phyloP scores from a whole-genome alignment of 768 basidiomycete species.

The Suillus luteus region DNA sequence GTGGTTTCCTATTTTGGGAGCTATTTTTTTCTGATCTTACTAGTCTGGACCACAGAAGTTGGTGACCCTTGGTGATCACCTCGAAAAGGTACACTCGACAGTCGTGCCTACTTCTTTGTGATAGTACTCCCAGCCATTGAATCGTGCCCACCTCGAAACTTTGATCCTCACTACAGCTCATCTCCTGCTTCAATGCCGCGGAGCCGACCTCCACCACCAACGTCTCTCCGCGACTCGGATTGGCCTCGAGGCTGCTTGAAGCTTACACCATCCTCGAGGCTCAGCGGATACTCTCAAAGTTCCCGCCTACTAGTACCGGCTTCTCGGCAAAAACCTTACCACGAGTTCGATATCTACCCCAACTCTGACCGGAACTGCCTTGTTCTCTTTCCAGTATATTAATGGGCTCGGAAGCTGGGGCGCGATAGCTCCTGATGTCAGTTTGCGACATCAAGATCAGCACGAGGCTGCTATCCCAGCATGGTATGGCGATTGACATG shows the following conservation, averaged over 20 bases:
- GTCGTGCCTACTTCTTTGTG: no score
- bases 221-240: neutral
- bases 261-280: neutral
- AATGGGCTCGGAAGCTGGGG: neutral
- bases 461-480: neutral
- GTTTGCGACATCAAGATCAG: neutral
- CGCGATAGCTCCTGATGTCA: slow-evolving; percentile 5
- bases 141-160: neutral
- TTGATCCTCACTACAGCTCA: neutral
- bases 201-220: neutral
- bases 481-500: neutral
- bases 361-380: neutral
- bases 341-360: slow-evolving; percentile 6
- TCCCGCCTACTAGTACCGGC: neutral
- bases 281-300: neutral
- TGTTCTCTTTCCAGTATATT: slow-evolving; percentile 2
- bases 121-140: no score
- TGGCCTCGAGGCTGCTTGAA: neutral
- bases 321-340: neutral
- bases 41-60: slow-evolving; percentile 1
- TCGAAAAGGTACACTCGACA: neutral
- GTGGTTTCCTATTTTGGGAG: slow-evolving; percentile 27
- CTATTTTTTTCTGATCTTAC: no score
- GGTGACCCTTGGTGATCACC: neutral
- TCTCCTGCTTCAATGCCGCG: neutral